Percentiles rank a stretch among this genome's conserved stretches.
These are phyloP conservation scores for Chlorella sorokiniana DNA, from an alignment of 139 green algal genomes.

Conservation along the genomic window DNA sequence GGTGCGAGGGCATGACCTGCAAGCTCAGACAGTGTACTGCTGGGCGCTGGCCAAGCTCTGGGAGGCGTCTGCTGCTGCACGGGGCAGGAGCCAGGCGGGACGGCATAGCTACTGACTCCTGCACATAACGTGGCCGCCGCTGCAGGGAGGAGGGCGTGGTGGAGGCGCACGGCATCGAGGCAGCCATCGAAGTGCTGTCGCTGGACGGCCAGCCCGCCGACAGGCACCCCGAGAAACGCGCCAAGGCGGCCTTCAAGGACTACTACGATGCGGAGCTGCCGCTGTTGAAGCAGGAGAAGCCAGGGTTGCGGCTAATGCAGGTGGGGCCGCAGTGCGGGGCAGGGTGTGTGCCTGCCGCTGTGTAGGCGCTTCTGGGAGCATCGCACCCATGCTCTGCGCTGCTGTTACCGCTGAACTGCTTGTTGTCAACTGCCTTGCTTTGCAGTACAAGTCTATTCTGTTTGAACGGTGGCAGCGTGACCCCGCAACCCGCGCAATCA, in stretches of 20 bases:
- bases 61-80: neutral
- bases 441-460: no score
- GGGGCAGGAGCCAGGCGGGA: neutral
- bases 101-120: no score
- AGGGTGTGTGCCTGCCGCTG: no score
- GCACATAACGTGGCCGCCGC: neutral
- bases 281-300: conserved; percentile 72
- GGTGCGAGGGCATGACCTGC: conserved; percentile 7
- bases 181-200: conserved; percentile 61
- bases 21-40: neutral
- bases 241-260: conserved; percentile 70
- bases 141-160: conserved; percentile 48
- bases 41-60: no score
- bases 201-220: conserved; percentile 54
- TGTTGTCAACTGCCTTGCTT: neutral
- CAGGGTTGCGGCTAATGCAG: conserved; percentile 70
- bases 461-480: conserved; percentile 74
- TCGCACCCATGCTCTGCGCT: no score
- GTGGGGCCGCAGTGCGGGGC: no score
- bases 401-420: neutral
- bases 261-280: conserved; percentile 69
- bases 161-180: conserved; percentile 54
- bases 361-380: no score
- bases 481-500: conserved; percentile 69
- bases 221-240: conserved; percentile 79